A percentile compares a stretch with the other conserved stretches of the same genome.
These are phyloP conservation scores for Diplocarpon mali DNA, from an alignment of 2,329 filamentous ascomycete species.

Conservation along the genomic window DNA sequence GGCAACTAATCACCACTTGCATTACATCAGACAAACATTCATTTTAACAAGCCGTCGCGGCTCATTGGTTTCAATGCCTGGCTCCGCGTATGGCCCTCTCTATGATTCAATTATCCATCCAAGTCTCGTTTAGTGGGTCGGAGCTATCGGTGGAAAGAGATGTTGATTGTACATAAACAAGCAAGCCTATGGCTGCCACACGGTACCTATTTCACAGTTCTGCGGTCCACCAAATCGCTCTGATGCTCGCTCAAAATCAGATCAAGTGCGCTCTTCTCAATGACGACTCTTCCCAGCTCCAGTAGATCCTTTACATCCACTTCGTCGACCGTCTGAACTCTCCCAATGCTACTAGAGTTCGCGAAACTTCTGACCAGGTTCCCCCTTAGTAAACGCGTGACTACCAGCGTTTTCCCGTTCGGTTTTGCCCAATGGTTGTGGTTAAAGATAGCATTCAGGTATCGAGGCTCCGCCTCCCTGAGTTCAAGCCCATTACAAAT, in stretches of 20 bases:
- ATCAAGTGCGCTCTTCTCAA: conserved; percentile 73
- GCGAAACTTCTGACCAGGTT: conserved; percentile 58
- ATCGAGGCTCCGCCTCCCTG: conserved; percentile 36
- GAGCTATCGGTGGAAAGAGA: background rate
- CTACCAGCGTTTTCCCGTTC: conserved; percentile 62
- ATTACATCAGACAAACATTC: too few relatives aligned
- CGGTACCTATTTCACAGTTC: conserved; percentile 15
- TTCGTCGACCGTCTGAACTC: conserved; percentile 58
- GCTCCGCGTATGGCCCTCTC: too few relatives aligned
- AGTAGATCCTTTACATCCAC: conserved; percentile 94
- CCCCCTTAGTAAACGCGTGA: conserved; percentile 51
- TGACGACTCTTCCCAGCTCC: conserved; percentile 71
- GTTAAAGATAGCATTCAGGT: conserved; percentile 57
- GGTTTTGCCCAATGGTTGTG: conserved; percentile 58
- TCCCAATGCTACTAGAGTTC: conserved; percentile 52
- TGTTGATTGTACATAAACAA: conserved; percentile 5
- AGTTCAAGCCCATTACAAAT: conserved; percentile 72
- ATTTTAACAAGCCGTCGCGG: too few relatives aligned
- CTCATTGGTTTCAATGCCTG: too few relatives aligned
- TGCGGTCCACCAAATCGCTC: conserved; percentile 42
- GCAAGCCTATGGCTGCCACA: conserved; percentile 2
- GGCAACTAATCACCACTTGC: too few relatives aligned
- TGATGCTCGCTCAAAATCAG: conserved; percentile 63
- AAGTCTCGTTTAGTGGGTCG: too few relatives aligned
- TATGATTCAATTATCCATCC: too few relatives aligned